Evolutionary conservation across 2,329 filamentous ascomycete genomes (phyloP).

Genomic region (Pezicula radicicola): DNA sequence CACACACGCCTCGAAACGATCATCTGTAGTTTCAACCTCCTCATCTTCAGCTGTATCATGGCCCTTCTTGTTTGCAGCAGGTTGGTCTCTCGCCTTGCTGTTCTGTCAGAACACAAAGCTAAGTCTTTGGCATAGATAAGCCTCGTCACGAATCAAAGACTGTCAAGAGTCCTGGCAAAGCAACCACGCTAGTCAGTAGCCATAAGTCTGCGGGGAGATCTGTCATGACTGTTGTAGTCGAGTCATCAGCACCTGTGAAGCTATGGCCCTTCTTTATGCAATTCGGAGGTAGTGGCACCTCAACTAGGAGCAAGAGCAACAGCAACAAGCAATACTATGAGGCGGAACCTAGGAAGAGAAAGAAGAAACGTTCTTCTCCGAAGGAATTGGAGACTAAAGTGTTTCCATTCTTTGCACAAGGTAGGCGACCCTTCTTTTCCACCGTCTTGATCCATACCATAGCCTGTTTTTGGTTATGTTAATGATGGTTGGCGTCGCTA

Average conservation of each 20-base stretch:
- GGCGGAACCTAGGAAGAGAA: background rate
- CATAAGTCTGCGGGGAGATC: background rate
- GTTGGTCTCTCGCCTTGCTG: background rate
- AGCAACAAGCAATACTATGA: background rate
- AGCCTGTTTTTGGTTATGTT: no score
- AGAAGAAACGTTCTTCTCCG: background rate
- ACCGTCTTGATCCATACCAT: background rate
- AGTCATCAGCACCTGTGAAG: background rate
- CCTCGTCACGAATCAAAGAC: background rate
- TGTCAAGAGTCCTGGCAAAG: background rate
- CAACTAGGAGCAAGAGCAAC: no score
- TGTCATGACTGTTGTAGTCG: background rate
- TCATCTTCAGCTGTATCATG: background rate
- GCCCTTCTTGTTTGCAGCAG: background rate
- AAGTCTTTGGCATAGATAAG: background rate
- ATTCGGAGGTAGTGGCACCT: no score
- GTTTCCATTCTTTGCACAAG: constrained; percentile 1
- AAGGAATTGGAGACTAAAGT: background rate
- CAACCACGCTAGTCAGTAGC: background rate
- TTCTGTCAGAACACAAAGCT: background rate
- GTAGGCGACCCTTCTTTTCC: background rate
- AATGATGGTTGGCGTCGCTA: background rate
- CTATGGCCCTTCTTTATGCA: constrained; percentile 1
- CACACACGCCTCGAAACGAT: background rate
- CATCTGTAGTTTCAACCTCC: background rate